These are phyloP conservation scores for Dorcoceras hygrometricum DNA, from an alignment of 257 asterid species.

Conservation along the genomic window DNA sequence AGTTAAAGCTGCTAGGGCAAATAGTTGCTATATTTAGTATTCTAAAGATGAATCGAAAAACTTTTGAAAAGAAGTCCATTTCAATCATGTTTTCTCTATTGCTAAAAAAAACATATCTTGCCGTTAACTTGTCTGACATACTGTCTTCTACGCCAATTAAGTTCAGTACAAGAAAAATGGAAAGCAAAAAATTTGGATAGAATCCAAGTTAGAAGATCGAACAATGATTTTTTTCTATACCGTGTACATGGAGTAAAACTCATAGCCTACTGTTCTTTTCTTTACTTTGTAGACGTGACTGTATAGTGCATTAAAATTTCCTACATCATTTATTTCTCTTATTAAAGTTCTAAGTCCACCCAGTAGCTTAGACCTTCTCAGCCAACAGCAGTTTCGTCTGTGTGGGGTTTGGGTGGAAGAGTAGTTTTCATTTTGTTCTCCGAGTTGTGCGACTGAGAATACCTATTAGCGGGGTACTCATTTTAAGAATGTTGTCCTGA, in stretches of 20 bases:
- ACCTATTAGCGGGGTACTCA: background rate
- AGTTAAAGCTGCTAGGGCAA: background rate
- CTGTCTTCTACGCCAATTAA: background rate
- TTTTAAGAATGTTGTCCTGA: conserved; percentile 5
- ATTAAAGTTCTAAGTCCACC: background rate
- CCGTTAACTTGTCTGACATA: background rate
- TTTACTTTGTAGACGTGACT: background rate
- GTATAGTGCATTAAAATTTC: background rate
- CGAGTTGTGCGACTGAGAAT: conserved; percentile 12
- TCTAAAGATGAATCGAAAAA: background rate
- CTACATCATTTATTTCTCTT: background rate
- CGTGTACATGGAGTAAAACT: background rate
- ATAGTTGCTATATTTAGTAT: background rate
- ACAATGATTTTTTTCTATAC: too few relatives aligned
- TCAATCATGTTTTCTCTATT: background rate
- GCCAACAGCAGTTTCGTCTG: background rate
- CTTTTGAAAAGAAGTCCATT: background rate
- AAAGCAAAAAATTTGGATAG: background rate
- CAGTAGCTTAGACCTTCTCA: conserved; percentile 2
- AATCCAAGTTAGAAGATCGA: too few relatives aligned
- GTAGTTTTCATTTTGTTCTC: background rate
- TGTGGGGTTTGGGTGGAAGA: background rate
- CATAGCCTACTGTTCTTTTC: background rate
- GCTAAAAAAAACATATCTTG: background rate
- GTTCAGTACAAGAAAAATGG: background rate